Base-by-base conservation (phyloP, 2,329 filamentous ascomycete genomes). In the Colletotrichum theobromicola region DNA sequence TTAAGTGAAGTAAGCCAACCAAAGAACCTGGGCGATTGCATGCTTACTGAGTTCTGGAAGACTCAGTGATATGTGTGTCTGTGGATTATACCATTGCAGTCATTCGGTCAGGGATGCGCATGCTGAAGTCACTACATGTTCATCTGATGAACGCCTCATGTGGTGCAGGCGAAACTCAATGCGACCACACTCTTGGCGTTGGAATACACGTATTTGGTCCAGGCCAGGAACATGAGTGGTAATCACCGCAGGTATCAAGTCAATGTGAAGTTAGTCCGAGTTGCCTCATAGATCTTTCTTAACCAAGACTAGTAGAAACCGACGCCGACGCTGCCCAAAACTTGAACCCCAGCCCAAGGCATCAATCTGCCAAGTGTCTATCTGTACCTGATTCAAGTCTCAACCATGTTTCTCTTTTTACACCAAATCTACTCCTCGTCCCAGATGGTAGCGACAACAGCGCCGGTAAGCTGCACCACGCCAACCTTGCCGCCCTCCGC, bases 401-500 rank as follows among this genome's bases (percentile, higher is more conserved):
- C 7, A 21, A 9, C 13, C 57, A n/a, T 5, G 46, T 58, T 8
- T 10, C 28, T 5, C 53, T 7, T 21, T 3, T 28, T 28, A 9
- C 26, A 3, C 18, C 18, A 58, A 18, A 9, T 46, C 60, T 16
- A n/a, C 30, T 75, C 67, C 66, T 77, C 76, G 26, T 77, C 74
- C 70, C 76, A 77, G 21, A 77, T 72, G 16, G 76, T 76, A 18
- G 74, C 70, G 5, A 77, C 74, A 18, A 77, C 76, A 24, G 76
- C 67, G 28, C 76, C 76, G 9, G 74, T 76, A 13, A 77, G 62
- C 21, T 62, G 46, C 21, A 68, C 75, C 21, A 75, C 53, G 18
- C 74, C 76, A 2, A 77, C 70, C 75, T 77, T 77, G 32, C 76
- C 76, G 26, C 76, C 76, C 21, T 77, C 74, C 35, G 75, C 76